Percentiles rank a stretch among this genome's conserved stretches.
Conservation (phyloP, 495 filamentous ascomycete genomes). For the Annulohypoxylon stygium region DNA sequence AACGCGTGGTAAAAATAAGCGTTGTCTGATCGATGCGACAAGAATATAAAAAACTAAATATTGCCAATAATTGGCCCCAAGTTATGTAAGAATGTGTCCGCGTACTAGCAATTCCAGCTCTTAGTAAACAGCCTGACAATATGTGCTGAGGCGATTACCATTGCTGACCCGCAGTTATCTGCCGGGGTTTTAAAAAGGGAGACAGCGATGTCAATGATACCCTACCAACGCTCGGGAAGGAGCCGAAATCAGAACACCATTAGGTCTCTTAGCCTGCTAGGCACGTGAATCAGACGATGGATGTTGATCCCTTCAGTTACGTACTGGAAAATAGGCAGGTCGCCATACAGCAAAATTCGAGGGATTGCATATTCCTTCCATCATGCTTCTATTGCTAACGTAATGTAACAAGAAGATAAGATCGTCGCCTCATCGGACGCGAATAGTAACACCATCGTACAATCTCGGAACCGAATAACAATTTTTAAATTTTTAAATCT, state of each 20-base stretch:
- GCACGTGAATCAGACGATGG: constrained; percentile 19
- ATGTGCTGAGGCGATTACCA: constrained; percentile 28
- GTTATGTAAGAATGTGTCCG: background rate
- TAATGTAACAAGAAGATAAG: background rate
- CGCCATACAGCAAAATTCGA: background rate
- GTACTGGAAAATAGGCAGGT: constrained; percentile 6
- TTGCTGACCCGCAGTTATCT: constrained; percentile 28
- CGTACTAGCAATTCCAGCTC: background rate
- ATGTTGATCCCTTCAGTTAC: constrained; percentile 12
- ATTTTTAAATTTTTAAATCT: constrained; percentile 58
- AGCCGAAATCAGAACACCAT: constrained; percentile 17
- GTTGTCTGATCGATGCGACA: background rate
- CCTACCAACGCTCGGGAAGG: constrained; percentile 18
- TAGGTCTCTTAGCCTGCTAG: background rate
- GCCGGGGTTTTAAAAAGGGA: constrained; percentile 22
- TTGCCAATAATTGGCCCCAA: background rate
- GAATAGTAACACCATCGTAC: constrained; percentile 4
- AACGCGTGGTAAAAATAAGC: background rate
- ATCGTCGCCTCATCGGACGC: background rate
- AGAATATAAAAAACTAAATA: background rate
- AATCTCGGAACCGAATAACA: constrained; percentile 5
- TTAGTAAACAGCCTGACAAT: background rate
- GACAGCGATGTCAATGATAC: constrained; percentile 8
- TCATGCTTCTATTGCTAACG: constrained; percentile 26
- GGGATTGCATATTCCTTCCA: constrained; percentile 30